phyloP scores from a whole-genome alignment of 23 red algal genomes.

The Gracilaria gracilis region DNA sequence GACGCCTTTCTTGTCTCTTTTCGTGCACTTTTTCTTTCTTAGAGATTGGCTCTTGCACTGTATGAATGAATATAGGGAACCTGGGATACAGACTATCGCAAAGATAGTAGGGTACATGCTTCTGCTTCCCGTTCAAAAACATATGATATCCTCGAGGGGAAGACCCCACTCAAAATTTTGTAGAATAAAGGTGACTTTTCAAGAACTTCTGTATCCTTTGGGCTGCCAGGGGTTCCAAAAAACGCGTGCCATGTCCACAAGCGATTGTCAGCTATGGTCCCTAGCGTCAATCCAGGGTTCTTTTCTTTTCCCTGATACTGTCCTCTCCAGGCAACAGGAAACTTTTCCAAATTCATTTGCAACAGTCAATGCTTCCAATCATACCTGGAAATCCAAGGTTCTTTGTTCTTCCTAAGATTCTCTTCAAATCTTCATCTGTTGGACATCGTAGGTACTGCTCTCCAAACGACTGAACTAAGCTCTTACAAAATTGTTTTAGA shows the following conservation, averaged over 20 bases:
- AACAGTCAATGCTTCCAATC: conserved; percentile 57
- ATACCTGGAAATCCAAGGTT: conserved; percentile 17
- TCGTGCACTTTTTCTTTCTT: not conserved
- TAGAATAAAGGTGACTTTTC: too few species aligned
- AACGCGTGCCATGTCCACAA: too few species aligned
- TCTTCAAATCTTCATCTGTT: not conserved
- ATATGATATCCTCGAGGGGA: too few species aligned
- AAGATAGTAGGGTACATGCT: not conserved
- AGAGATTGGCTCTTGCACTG: too few species aligned
- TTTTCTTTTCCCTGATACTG: conserved; percentile 33
- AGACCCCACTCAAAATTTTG: too few species aligned
- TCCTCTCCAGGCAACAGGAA: conserved; percentile 26
- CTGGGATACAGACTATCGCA: conserved; percentile 16
- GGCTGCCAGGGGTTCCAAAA: conserved; percentile 21
- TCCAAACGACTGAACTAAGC: too few species aligned
- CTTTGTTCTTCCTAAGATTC: not conserved
- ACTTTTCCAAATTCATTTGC: conserved; percentile 22
- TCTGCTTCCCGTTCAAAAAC: too few species aligned
- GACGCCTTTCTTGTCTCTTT: not conserved
- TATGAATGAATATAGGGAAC: not conserved
- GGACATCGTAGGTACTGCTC: conserved; percentile 24
- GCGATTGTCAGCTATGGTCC: conserved; percentile 33
- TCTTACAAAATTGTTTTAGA: too few species aligned
- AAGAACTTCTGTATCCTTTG: conserved; percentile 30
- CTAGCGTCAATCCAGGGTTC: conserved; percentile 6